A percentile compares a stretch with the other conserved stretches of the same genome.
Evolutionary conservation across 805 yeast species (phyloP).

Genomic region (Wickerhamiella kazuoi): DNA sequence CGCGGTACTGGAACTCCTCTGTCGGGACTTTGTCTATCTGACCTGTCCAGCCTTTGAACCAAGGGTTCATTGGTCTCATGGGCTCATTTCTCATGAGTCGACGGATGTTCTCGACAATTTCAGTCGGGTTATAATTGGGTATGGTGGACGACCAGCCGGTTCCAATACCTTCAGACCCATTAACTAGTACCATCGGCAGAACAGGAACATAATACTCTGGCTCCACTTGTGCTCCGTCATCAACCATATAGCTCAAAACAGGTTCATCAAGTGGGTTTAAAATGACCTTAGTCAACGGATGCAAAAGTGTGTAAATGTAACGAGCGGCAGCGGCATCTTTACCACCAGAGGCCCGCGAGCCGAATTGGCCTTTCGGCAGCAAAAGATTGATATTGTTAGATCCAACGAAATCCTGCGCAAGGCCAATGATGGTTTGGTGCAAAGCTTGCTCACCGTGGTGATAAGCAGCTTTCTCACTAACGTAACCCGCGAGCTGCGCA

Average conservation of each 20-base stretch:
- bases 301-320: conserved; percentile 78
- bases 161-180: conserved; percentile 96
- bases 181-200: conserved; percentile 86
- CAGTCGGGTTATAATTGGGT: conserved; percentile 78
- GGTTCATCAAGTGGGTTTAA: conserved; percentile 71
- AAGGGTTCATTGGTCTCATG: conserved; percentile 60
- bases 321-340: conserved; percentile 97
- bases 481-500: conserved; percentile 76
- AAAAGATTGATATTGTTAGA: conserved; percentile 72
- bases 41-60: conserved; percentile 96
- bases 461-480: conserved; percentile 75
- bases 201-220: conserved; percentile 92
- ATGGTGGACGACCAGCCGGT: conserved; percentile 96
- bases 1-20: conserved; percentile 47
- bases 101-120: conserved; percentile 57
- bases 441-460: conserved; percentile 91
- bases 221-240: conserved; percentile 85
- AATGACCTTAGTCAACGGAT: conserved; percentile 53
- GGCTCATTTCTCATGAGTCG: conserved; percentile 59
- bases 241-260: conserved; percentile 61
- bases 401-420: conserved; percentile 92
- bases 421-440: conserved; percentile 74
- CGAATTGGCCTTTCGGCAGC: conserved; percentile 87
- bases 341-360: conserved; percentile 93
- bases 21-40: conserved; percentile 36